Base-by-base conservation (phyloP, 805 yeast species). In the Starmerella apicola region DNA sequence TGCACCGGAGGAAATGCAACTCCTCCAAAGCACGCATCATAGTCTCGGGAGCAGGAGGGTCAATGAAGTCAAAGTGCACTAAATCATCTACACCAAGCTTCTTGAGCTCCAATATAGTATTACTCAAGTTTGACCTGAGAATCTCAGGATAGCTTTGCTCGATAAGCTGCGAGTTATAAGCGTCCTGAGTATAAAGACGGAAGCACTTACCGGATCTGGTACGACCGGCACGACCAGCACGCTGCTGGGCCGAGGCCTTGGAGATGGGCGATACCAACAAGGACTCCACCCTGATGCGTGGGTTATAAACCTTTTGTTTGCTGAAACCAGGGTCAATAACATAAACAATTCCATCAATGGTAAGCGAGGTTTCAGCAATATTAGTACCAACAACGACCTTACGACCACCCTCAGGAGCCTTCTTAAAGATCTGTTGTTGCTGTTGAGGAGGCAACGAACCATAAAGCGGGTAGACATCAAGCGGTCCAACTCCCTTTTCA, bases 181-280 rank as follows among this genome's bases (percentile, higher is more conserved):
- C 96, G 54, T 85, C 96, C 59, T 91, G 96, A 1, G 98, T 91
- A 64, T 88, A 88, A 39, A 88, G 68, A 57, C 98, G 72, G 72
- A 88, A 88, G 63, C 96, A 88, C 61, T 91, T 88, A 57, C 98
- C 98, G 13, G 97, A 95, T 55, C 95, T 75, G 5, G 96, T 88
- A 74, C 98, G 88, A 66, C 98, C 98, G 41, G 98, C 98, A 72
- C 98, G 82, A 72, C 98, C 98, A 26, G 97, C 97, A 63, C 98
- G 76, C 63, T 88, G 98, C 63, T 88, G 95, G 1, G 98, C 95
- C 35, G 93, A 78, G 0, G 98, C 98, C 63, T 85, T 86, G 9
- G 97, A 86, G 46, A 91, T 86, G 27, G 97, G 97, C 7, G 95
- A 82, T 4, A 91, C 97, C 38, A 88, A 68, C 51, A 88, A 67